A percentile compares a stretch with the other conserved stretches of the same genome.
Conservation (phyloP, 495 filamentous ascomycete species). For the Evansstolkia leycettana region DNA sequence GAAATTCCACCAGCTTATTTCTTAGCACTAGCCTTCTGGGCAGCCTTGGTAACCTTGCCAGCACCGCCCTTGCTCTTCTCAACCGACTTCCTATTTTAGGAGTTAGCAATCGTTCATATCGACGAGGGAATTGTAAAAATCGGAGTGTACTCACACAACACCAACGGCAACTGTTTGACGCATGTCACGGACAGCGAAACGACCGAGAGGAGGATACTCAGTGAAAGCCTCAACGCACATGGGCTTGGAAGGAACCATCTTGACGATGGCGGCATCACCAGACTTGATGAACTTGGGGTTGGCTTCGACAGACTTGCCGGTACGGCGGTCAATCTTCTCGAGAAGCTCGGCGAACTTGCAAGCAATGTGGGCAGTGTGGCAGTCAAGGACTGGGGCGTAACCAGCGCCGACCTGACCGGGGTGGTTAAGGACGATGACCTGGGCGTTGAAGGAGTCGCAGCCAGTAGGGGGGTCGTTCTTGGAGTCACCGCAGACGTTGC, state of each 20-base stretch:
- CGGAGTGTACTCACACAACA: conserved; percentile 50
- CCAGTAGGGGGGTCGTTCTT: conserved; percentile 96
- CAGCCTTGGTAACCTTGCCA: conserved; percentile 70
- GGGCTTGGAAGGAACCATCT: conserved; percentile 99
- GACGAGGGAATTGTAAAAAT: neutral
- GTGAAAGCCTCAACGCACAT: conserved; percentile 99
- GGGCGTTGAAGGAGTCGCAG: conserved; percentile 90
- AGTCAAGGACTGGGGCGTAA: conserved; percentile 97
- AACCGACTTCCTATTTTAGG: conserved; percentile 62
- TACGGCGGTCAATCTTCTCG: conserved; percentile 99
- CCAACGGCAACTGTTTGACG: conserved; percentile 93
- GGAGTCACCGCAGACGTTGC: conserved; percentile 98
- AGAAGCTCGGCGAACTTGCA: conserved; percentile 99
- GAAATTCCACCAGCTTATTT: no score
- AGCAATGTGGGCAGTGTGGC: conserved; percentile 99
- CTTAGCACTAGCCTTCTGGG: conserved; percentile 54
- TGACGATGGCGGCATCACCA: conserved; percentile 99
- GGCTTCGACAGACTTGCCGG: conserved; percentile 90
- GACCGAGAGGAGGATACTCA: conserved; percentile 96
- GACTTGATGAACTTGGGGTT: conserved; percentile 99
- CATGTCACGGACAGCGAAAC: conserved; percentile 93
- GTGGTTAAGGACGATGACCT: conserved; percentile 99
- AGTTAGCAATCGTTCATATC: conserved; percentile 24
- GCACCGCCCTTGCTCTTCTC: conserved; percentile 55
- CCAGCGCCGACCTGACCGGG: conserved; percentile 97